Base-by-base conservation (phyloP, 805 yeast species). In the Pichia eremophila region DNA sequence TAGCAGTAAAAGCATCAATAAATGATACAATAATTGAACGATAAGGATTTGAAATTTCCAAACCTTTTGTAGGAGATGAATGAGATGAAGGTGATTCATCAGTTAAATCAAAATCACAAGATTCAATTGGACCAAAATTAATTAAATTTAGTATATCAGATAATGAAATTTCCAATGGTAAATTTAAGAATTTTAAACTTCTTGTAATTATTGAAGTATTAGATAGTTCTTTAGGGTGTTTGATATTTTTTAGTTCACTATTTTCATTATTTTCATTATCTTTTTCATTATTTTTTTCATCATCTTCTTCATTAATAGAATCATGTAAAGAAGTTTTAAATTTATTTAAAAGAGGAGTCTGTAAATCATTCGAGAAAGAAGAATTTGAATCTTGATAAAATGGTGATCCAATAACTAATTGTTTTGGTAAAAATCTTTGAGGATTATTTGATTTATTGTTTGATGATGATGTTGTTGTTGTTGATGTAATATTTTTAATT, bases 41-140 rank as follows among this genome's bases (percentile, higher is more conserved):
- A 28, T 39, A 18, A 35, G 25, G 25, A 22, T 22, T 22, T 22
- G 25, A 22, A 22, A 22, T 22, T 22, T 22, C 25, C 25, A 22
- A 22, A 22, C 25, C 25, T 22, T 22, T 29, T 10, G 14, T 29
- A 2, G 32, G 32, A 29, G 32, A 29, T 10, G 32, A 29, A 29
- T 29, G 12, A 5, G 34, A 10, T 10, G 37, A 39, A n/a, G 29
- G 35, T 1, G 35, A 10, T 17, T 60, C 64, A 19, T 37, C 42
- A 9, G 18, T 39, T 8, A 35, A 10, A 17, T 60, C 63, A 48
- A 76, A 58, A 46, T 72, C 70, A 51, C 79, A 70, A 54, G 75
- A 76, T 59, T 83, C 89, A 35, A 83, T 70, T 0, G 86, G 84
- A 4, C 85, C 86, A 57, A 60, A 70, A 40, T 75, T 75, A 10